These are phyloP conservation scores for Chytridium lagenaria DNA, from an alignment of 371 early-diverging fungal species.

Conservation along the genomic window DNA sequence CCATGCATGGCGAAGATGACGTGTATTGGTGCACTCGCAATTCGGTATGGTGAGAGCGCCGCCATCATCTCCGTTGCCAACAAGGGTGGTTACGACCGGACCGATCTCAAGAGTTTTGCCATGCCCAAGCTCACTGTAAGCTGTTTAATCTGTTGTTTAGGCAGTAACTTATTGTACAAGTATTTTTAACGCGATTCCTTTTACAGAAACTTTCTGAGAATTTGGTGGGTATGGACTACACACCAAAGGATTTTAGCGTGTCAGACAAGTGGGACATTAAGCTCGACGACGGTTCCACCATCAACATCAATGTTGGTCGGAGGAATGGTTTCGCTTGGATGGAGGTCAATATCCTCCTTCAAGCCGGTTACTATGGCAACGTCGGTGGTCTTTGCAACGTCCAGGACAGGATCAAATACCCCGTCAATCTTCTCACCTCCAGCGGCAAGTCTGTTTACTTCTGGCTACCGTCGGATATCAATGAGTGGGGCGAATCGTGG, in stretches of 20 bases:
- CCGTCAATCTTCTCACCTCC: neutral
- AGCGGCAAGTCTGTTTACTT: neutral
- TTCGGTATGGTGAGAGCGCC: slow-evolving; percentile 22
- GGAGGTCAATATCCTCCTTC: slow-evolving; percentile 11
- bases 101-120: neutral
- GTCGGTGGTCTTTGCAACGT: slow-evolving; percentile 25
- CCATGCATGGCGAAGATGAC: slow-evolving; percentile 17
- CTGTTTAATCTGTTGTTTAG: neutral
- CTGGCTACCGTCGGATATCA: neutral
- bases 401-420: slow-evolving; percentile 8
- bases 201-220: neutral
- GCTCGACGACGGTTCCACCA: slow-evolving; percentile 10
- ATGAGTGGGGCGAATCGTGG: slow-evolving; percentile 6
- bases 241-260: neutral
- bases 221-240: slow-evolving; percentile 19
- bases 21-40: slow-evolving; percentile 17
- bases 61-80: slow-evolving; percentile 19
- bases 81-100: neutral
- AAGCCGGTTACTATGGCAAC: slow-evolving; percentile 17
- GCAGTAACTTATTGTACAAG: neutral
- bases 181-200: neutral
- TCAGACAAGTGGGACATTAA: slow-evolving; percentile 16
- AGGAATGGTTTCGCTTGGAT: slow-evolving; percentile 6
- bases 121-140: neutral
- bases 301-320: slow-evolving; percentile 16